Evolutionary conservation across 2,329 filamentous ascomycete genomes (phyloP).

Genomic region (Orbilia ellipsospora): DNA sequence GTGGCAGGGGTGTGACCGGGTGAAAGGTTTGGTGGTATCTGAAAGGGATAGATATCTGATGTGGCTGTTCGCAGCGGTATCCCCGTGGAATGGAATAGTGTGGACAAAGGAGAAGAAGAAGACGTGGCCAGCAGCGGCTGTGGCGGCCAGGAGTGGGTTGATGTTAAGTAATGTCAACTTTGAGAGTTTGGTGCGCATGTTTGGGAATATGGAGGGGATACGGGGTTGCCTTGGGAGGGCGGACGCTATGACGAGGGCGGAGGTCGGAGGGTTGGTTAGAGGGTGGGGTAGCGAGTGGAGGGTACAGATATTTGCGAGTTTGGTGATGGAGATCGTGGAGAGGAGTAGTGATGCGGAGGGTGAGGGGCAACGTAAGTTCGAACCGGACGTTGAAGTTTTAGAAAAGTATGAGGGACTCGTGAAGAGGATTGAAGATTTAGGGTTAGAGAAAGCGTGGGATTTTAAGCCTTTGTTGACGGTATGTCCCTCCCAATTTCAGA

Average conservation of each 20-base stretch:
- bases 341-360: background rate
- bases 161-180: constrained; percentile 80
- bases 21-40: constrained; percentile 68
- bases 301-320: constrained; percentile 74
- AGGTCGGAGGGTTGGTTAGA: constrained; percentile 68
- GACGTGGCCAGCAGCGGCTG: constrained; percentile 69
- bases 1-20: constrained; percentile 61
- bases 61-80: constrained; percentile 80
- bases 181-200: constrained; percentile 73
- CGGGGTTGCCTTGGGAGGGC: constrained; percentile 65
- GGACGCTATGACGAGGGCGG: constrained; percentile 63
- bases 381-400: constrained; percentile 62
- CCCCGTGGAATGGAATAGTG: constrained; percentile 74
- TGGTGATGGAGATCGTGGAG: constrained; percentile 73
- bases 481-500: constrained; percentile 59
- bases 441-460: constrained; percentile 66
- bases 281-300: constrained; percentile 79
- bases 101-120: constrained; percentile 62
- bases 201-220: constrained; percentile 74
- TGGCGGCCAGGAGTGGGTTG: constrained; percentile 79
- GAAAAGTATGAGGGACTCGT: constrained; percentile 69
- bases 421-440: constrained; percentile 65
- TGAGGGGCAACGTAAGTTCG: constrained; percentile 42
- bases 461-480: constrained; percentile 61
- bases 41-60: constrained; percentile 75